Base-by-base conservation (phyloP, 2,329 filamentous ascomycete species). In the Penicillium sp. region DNA sequence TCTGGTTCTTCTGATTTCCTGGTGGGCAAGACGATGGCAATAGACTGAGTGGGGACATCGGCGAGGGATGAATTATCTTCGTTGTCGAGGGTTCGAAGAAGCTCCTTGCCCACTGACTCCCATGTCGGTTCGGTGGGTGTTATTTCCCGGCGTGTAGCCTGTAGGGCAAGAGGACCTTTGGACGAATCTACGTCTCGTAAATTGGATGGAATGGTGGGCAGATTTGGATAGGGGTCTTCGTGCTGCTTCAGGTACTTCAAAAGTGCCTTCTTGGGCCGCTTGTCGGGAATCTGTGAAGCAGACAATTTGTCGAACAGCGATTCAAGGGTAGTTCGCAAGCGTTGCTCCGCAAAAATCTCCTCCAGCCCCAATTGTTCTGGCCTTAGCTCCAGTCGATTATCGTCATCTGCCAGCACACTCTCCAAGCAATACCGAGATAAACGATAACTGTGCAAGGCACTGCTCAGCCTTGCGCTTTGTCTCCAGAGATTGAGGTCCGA, bases 401-500 rank as follows among this genome's bases (percentile, higher is more conserved):
- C 83, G 57, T 86, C 84, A 44, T 81, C 82, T 54, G 86, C 84
- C 36, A 87, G 70, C 4, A 87, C 83, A 58, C 84, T 83, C 68
- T 88, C 85, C 31, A 87, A 69, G 64, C 85, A 87, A 64, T 82
- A 88, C 27, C 85, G 79, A 14, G 81, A 79, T 36, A 87, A 75
- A 13, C 85, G 79, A 62, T 78, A 79, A 63, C 84, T 86, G 47
- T 82, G 78, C 9, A 87, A 70, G 48, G 85, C 76, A 49, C 79
- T 77, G 10, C 82, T 80, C 2, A 88, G 79, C 16, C 83, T 80
- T 18, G 83, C 81, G 21, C 82, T 79, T 59, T 83, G 81, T 55
- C 85, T 77, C 85, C 85, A 88, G 21, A 87, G 72, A 63, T 87
- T 84, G 38, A 86, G 70, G 63, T 88, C 85, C 4, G 81, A 81